Evolutionary conservation across 2,329 filamentous ascomycete genomes (phyloP), one percentile per base, ranked within the genome.

Genomic region (Bretziella fagacearum): DNA sequence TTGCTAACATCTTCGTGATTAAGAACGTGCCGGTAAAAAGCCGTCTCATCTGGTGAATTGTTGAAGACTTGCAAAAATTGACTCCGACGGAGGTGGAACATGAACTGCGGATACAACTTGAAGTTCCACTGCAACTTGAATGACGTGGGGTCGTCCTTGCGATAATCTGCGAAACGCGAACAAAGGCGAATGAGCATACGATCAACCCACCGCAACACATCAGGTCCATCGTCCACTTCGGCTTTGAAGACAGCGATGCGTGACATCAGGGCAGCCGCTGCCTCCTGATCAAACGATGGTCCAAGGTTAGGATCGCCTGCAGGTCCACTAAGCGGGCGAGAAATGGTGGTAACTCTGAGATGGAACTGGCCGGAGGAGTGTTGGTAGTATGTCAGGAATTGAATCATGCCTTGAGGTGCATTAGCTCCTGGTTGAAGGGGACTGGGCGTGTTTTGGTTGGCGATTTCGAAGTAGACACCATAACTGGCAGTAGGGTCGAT

Each of bases 1-100:
- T 96, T 94, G 66, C 84, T 82, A 52, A 93, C 86, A 63, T 96
- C 91, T 63, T 98, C 91, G 57, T 96, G 87, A 61, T 96, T 93
- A 53, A 98, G 71, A 2, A 98, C 86, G 59, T 98, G 91, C 52
- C 91, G 77, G 61, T 96, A 94, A 65, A 98, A 98, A n/a, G 91
- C 91, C 20, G 91, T 98, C 65, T 98, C 91, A 57, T 98, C 91
- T 6, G 91, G 91, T 0, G 89, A 96, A 63, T 96, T 98, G 70
- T 98, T 98, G 74, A 98, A 98, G 49, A 98, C 87, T 60, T 98
- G 91, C 54, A 98, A 65, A 69, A 98, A 98, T 63, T 96, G 91
- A 64, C 86, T 94, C 63, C 91, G 78, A 56, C 91, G 82, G 52
- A 98, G 73, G 63, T 98, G 91, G 71, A 98, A 98, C 91, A 98